Evolutionary conservation across 208 protist species (phyloP), one percentile per base, ranked within the genome.

Genomic region (Angomonas deanei): DNA sequence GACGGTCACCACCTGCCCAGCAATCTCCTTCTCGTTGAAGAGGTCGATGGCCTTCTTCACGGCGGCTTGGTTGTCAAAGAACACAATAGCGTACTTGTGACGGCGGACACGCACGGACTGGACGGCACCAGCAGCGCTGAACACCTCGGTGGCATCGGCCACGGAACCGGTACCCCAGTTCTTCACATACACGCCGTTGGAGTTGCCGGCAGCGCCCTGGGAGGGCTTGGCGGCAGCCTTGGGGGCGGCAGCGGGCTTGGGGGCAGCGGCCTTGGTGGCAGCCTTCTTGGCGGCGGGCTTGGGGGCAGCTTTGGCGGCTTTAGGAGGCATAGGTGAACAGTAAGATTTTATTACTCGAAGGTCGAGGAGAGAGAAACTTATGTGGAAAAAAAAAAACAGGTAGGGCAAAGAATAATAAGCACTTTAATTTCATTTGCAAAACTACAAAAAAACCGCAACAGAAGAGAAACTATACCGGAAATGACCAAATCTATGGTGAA

Each of bases 11-110:
- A 70, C 66, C 59, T 54, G 55, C 64, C 85, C 85, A 46, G 78
- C 50, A 55, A 92, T 70, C 68, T 87, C 82, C 78, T 88, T 92
- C 66, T 84, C 80, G 76, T 92, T 86, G 82, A 92, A 92, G 52
- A 87, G 77, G 65, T 92, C 85, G 52, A 92, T 87, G 30, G 85
- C 85, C 80, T 88, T 88, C 79, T 87, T 88, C 74, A 92, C 85
- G 27, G 81, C 81, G n/a, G 85, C 85, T 13, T 79, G 49, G 69
- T 68, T 87, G 52, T 88, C 82, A 67, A 88, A 92, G 82, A 92
- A 92, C 63, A 92, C 68, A 38, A 92, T 60, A 31, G 79, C 85
- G 82, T 88, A 92, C 69, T 76, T 77, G 75, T 83, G 74, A 67
- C 85, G 85, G 66, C 85, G 85, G 32, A 92, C 57, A 69, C 81